A percentile compares a stretch with the other conserved stretches of the same genome.
Conservation (phyloP, 2,329 filamentous ascomycete species). For the Fusarium multiceps region DNA sequence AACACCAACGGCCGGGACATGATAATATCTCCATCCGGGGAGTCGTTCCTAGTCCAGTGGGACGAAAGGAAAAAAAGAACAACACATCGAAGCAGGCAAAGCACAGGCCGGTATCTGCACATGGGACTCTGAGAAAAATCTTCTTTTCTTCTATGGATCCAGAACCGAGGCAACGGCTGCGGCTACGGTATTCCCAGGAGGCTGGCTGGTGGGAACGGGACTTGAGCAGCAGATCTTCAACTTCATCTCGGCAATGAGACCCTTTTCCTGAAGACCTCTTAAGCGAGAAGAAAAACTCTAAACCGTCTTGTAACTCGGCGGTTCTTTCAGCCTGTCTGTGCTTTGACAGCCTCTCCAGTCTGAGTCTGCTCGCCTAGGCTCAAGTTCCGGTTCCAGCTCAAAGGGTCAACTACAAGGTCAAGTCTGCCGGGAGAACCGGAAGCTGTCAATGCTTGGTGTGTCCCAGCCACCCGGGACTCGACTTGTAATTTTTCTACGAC, state of each 20-base stretch:
- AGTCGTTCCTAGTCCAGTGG: slow-evolving; percentile 8
- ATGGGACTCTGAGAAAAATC: neutral
- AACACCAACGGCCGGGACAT: slow-evolving; percentile 8
- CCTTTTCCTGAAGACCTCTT: neutral
- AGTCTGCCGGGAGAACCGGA: neutral
- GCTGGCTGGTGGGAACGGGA: slow-evolving; percentile 1
- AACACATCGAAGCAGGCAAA: slow-evolving; percentile 1
- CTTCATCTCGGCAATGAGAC: slow-evolving; percentile 12
- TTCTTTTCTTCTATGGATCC: slow-evolving; percentile 15
- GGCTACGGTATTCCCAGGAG: neutral
- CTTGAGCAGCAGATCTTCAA: slow-evolving; percentile 12
- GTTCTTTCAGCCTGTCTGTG: slow-evolving; percentile 32
- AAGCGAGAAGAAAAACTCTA: slow-evolving; percentile 15
- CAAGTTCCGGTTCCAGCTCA: neutral
- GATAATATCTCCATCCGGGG: slow-evolving; percentile 15
- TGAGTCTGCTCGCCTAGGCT: slow-evolving; percentile 9
- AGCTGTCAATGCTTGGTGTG: slow-evolving; percentile 19
- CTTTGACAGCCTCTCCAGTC: neutral
- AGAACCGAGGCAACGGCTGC: slow-evolving; percentile 15
- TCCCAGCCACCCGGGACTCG: slow-evolving; percentile 37
- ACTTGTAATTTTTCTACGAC: neutral
- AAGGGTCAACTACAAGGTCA: neutral
- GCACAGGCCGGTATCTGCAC: slow-evolving; percentile 4
- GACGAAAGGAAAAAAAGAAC: slow-evolving; percentile 4
- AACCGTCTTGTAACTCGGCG: slow-evolving; percentile 14